Base-by-base conservation (phyloP, 257 asterid species). In the Primulina huaijiensis region DNA sequence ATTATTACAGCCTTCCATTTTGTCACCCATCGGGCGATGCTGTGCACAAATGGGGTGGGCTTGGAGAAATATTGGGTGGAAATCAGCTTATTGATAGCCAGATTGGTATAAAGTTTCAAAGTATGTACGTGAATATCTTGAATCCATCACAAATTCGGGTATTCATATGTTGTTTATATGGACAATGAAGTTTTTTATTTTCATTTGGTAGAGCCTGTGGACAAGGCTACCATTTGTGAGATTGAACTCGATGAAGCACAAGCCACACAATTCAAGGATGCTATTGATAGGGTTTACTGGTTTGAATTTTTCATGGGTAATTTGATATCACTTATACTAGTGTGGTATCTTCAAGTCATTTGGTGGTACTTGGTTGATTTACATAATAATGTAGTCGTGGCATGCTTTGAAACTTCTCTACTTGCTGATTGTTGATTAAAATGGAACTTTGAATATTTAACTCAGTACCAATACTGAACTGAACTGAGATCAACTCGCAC, bases 51-150 rank as follows among this genome's bases (percentile, higher is more conserved):
- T 86, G 91, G 91, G 89, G 89, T 62, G 87, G 89, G 21, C 89
- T 86, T 65, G 91, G 91, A 29, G 91, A 86, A 74, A 85, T 86
- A 23, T 71, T 86, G 79, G 91, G 91, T 64, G 91, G 89, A 79
- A 86, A 86, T 77, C 89, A 86, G 78, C 91, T 86, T 62, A 86
- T 86, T 67, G 91, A 81, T 68, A 86, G 91, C 61, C 80, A 74
- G 77, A 76, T 86, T 74, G 80, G 74, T 74, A 83, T 86, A 78
- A 86, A 81, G 75, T 86, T 77, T 61, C 82, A 70, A 74, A 83
- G 91, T 86, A 83, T 50, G 35, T 56, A 64, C 11, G 31, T 59
- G 66, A 59, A 61, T 65, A 31, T 63, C 34, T 55, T 10, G 52
- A 59, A 60, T 60, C 64, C 60, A 8, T 60, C 20, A 30, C 0